Evolutionary conservation across 1,284 basidiomycete species (phyloP).

Genomic region (Phaffia rhodozyma): DNA sequence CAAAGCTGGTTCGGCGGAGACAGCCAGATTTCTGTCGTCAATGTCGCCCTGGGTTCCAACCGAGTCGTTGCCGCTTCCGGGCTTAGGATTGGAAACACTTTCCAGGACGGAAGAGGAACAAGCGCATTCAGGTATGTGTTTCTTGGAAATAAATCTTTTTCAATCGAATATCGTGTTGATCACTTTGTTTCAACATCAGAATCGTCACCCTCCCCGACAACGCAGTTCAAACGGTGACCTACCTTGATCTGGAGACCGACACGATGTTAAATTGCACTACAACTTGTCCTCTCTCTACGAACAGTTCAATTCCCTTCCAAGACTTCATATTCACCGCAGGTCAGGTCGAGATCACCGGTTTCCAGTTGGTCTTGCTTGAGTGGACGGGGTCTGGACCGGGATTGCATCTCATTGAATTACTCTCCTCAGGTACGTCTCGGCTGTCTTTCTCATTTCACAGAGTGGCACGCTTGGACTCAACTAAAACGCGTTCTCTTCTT

Average conservation of each 20-base stretch:
- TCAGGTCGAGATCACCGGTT: constrained; percentile 45
- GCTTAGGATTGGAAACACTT: constrained; percentile 81
- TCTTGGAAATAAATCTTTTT: neutral
- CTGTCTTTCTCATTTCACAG: neutral
- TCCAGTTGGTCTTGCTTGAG: constrained; percentile 61
- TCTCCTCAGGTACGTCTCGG: constrained; percentile 42
- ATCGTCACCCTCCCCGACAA: constrained; percentile 81
- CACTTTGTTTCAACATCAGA: constrained; percentile 35
- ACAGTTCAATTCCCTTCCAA: constrained; percentile 51
- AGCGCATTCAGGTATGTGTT: constrained; percentile 62
- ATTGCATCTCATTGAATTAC: constrained; percentile 74
- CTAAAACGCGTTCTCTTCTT: neutral
- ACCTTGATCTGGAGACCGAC: constrained; percentile 61
- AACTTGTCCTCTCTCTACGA: constrained; percentile 59
- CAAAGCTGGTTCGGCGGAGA: constrained; percentile 76
- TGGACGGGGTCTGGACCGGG: constrained; percentile 71
- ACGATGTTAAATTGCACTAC: constrained; percentile 58
- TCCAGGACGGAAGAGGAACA: constrained; percentile 64
- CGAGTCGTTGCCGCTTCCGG: constrained; percentile 51
- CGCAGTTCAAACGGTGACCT: constrained; percentile 58
- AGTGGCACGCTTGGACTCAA: neutral
- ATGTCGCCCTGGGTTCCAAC: constrained; percentile 50
- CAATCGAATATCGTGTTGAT: neutral
- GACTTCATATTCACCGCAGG: constrained; percentile 62
- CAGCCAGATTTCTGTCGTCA: constrained; percentile 55